A percentile compares a stretch with the other conserved stretches of the same genome.
Evolutionary conservation across 805 yeast species (phyloP).

Genomic region (Wickerhamomyces mucosus): DNA sequence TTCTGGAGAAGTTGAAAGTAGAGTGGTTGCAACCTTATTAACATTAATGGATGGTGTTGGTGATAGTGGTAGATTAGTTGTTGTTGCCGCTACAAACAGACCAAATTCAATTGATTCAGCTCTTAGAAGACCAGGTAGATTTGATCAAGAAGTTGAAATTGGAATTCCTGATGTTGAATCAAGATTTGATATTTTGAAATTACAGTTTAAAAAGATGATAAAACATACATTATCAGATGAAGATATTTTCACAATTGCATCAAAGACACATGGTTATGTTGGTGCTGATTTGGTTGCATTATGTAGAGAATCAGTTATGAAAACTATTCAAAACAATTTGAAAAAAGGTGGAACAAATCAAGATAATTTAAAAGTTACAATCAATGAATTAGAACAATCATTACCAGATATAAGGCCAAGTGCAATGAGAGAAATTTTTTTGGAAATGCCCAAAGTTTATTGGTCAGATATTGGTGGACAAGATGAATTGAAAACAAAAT

Average conservation of each 20-base stretch:
- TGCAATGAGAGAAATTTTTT: constrained; percentile 91
- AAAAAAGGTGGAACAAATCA: constrained; percentile 10
- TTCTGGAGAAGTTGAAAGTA: constrained; percentile 79
- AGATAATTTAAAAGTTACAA: constrained; percentile 34
- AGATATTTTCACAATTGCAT: constrained; percentile 55
- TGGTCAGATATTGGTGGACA: constrained; percentile 98
- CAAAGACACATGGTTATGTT: constrained; percentile 90
- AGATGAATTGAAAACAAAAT: constrained; percentile 65
- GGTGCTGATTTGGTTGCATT: constrained; percentile 92
- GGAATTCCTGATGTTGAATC: constrained; percentile 87
- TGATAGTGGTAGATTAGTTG: constrained; percentile 52
- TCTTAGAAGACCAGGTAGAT: constrained; percentile 77
- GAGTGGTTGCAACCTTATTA: constrained; percentile 83
- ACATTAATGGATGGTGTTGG: constrained; percentile 78
- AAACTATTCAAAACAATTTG: constrained; percentile 60
- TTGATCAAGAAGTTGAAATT: constrained; percentile 82
- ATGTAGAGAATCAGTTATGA: constrained; percentile 81
- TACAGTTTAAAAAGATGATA: constrained; percentile 44
- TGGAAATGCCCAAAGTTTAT: constrained; percentile 88
- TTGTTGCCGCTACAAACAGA: constrained; percentile 66
- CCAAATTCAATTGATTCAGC: constrained; percentile 65
- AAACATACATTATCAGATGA: constrained; percentile 43
- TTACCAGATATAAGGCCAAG: constrained; percentile 81
- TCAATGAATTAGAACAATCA: constrained; percentile 59
- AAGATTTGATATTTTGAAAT: constrained; percentile 59